phyloP scores from a whole-genome alignment of 768 basidiomycete genomes.

The Podaxis pistillaris region DNA sequence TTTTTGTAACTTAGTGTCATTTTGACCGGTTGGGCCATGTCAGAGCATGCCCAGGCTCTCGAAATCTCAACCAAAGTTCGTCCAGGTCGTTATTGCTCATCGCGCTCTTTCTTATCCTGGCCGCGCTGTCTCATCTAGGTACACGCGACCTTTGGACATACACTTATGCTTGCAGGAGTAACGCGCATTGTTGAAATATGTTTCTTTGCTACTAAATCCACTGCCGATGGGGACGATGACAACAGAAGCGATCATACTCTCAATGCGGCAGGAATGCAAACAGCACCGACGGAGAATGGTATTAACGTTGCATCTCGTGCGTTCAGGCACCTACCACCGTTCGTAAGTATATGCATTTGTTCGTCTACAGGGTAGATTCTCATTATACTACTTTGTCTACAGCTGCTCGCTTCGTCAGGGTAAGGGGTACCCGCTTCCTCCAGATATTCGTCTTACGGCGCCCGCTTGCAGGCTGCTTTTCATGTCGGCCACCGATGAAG shows the following conservation, averaged over 20 bases:
- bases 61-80: constrained; percentile 79
- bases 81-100: not conserved
- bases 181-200: constrained; percentile 82
- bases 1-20: constrained; percentile 55
- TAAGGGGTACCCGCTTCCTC: constrained; percentile 27
- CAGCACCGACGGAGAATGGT: constrained; percentile 25
- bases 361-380: not conserved
- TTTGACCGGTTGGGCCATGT: constrained; percentile 94
- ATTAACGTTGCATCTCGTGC: constrained; percentile 44
- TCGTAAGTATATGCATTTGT: constrained; percentile 51
- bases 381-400: constrained; percentile 12
- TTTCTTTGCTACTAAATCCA: constrained; percentile 51
- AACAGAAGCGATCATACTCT: constrained; percentile 67
- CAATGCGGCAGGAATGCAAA: constrained; percentile 28
- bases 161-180: constrained; percentile 80
- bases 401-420: constrained; percentile 78
- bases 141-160: constrained; percentile 81
- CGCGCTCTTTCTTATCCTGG: not conserved
- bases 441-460: not conserved
- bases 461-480: constrained; percentile 62
- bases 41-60: constrained; percentile 81
- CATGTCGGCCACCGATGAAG: constrained; percentile 94
- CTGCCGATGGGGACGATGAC: constrained; percentile 43
- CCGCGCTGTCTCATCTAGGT: constrained; percentile 45
- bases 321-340: constrained; percentile 87